phyloP scores from a whole-genome alignment of 2,329 filamentous ascomycete genomes.

The Monosporascus sp. region DNA sequence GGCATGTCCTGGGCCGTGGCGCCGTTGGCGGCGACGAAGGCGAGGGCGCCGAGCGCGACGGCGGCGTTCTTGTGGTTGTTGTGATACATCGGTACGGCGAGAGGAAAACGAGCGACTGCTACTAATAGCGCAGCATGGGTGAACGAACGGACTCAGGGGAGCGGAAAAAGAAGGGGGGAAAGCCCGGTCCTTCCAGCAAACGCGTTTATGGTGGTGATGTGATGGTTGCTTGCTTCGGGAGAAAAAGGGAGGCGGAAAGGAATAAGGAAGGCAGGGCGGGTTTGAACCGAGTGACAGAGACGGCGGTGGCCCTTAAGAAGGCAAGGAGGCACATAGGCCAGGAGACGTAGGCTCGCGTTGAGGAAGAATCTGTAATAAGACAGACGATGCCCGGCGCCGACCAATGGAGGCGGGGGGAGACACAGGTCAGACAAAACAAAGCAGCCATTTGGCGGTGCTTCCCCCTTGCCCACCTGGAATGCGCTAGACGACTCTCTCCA shows the following conservation, averaged over 20 bases:
- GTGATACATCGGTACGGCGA: background rate
- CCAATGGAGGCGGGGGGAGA: slow-evolving; percentile 14
- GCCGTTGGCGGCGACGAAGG: slow-evolving; percentile 16
- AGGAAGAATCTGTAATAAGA: slow-evolving; percentile 25
- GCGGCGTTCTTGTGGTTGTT: slow-evolving; percentile 16
- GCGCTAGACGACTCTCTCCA: slow-evolving; percentile 10
- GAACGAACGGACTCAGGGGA: background rate
- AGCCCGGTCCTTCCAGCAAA: background rate
- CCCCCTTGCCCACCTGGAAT: slow-evolving; percentile 22
- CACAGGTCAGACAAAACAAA: slow-evolving; percentile 18
- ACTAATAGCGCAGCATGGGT: background rate
- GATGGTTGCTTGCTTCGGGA: no score
- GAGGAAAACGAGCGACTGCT: background rate
- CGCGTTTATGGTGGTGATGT: no score
- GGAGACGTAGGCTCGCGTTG: slow-evolving; percentile 7
- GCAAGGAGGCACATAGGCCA: background rate
- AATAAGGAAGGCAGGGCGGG: no score
- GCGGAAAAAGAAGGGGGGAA: background rate
- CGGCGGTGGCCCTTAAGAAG: slow-evolving; percentile 13
- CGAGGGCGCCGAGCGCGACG: slow-evolving; percentile 18
- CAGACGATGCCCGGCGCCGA: slow-evolving; percentile 19
- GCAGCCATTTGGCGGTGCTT: slow-evolving; percentile 3
- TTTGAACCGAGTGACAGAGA: no score
- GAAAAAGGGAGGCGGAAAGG: no score
- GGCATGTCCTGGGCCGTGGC: slow-evolving; percentile 9